These are phyloP conservation scores for Hanseniaspora taiwanica DNA, from an alignment of 805 yeast species.

Conservation along the genomic window DNA sequence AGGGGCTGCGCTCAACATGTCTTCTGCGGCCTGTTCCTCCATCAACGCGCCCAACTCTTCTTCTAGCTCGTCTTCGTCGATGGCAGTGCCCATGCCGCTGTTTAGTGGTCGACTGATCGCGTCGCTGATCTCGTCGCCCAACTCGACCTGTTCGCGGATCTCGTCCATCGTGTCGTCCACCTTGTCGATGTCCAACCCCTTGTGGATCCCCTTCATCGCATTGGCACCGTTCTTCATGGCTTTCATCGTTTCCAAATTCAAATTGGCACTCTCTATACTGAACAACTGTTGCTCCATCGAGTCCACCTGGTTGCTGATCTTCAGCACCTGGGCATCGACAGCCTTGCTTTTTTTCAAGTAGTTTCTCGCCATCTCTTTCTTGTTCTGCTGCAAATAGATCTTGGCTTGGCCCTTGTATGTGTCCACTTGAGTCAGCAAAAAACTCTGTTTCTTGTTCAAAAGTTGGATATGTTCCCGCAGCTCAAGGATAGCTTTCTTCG, in stretches of 20 bases:
- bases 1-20: constrained; percentile 27
- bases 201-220: constrained; percentile 94
- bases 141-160: constrained; percentile 89
- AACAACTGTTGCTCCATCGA: constrained; percentile 80
- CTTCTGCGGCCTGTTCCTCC: constrained; percentile 61
- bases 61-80: constrained; percentile 86
- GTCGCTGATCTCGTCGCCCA: constrained; percentile 89
- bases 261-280: constrained; percentile 87
- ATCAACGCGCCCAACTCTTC: constrained; percentile 84
- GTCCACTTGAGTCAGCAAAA: constrained; percentile 67
- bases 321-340: constrained; percentile 60
- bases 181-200: constrained; percentile 88
- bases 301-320: constrained; percentile 77
- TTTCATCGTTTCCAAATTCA: constrained; percentile 95
- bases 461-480: constrained; percentile 81
- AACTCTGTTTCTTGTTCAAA: constrained; percentile 69
- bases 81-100: constrained; percentile 34
- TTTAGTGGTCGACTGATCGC: constrained; percentile 93
- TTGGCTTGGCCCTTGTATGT: constrained; percentile 77
- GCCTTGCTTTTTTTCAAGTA: constrained; percentile 84
- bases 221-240: constrained; percentile 96
- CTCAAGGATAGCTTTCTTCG: constrained; percentile 85
- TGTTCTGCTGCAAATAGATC: constrained; percentile 58
- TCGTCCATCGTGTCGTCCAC: constrained; percentile 98
- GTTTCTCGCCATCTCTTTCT: constrained; percentile 52